These are phyloP conservation scores for Phoma sp. DNA, from an alignment of 2,329 filamentous ascomycete species.

Conservation along the genomic window DNA sequence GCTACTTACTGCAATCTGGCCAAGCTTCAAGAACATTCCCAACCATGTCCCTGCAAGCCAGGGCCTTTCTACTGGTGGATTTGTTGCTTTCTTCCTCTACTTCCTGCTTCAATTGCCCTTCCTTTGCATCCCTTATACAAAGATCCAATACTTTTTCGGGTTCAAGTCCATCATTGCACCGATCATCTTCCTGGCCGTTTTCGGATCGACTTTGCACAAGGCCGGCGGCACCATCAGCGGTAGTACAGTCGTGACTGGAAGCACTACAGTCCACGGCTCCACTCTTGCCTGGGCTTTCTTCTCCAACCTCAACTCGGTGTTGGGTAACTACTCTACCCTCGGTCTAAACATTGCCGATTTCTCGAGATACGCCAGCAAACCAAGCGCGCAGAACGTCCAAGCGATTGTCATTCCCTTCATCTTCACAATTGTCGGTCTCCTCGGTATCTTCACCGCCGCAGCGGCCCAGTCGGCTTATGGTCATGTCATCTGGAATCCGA, in stretches of 20 bases:
- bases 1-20: constrained; percentile 37
- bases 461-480: constrained; percentile 39
- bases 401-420: constrained; percentile 43
- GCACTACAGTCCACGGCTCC: constrained; percentile 32
- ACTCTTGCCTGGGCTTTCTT: constrained; percentile 35
- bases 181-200: constrained; percentile 36
- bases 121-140: constrained; percentile 35
- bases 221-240: constrained; percentile 37
- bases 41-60: constrained; percentile 30
- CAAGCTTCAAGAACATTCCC: constrained; percentile 30
- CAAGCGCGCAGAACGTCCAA: constrained; percentile 47
- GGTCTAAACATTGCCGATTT: constrained; percentile 51
- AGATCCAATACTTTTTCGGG: constrained; percentile 35
- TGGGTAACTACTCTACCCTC: constrained; percentile 39
- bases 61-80: constrained; percentile 27
- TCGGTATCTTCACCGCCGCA: constrained; percentile 51
- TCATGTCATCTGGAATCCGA: constrained; percentile 45
- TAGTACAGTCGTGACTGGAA: constrained; percentile 41
- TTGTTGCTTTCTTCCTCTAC: constrained; percentile 36
- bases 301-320: constrained; percentile 31
- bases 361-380: constrained; percentile 48
- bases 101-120: constrained; percentile 37
- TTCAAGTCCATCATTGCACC: constrained; percentile 39
- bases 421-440: constrained; percentile 45
- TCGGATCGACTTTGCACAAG: constrained; percentile 31